Percentiles rank a stretch among this genome's conserved stretches.
These are phyloP conservation scores for Sextonia rubra DNA, from an alignment of 164 flowering plant species.

Conservation along the genomic window DNA sequence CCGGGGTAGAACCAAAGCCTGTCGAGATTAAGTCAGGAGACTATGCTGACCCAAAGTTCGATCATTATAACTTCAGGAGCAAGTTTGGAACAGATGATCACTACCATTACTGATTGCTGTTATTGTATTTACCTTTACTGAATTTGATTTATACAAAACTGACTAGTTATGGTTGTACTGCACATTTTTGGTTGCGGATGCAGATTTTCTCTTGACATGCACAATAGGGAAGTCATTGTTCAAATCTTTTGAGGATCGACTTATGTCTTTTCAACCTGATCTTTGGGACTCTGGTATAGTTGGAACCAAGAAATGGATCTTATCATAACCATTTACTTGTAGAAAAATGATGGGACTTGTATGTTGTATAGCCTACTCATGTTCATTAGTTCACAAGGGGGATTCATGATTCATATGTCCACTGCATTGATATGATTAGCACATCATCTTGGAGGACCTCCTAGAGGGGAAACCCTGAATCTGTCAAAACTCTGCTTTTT, in stretches of 20 bases:
- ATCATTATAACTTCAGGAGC: constrained; percentile 60
- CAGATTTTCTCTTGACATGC: background rate
- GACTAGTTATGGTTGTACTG: background rate
- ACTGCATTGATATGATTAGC: too few species aligned
- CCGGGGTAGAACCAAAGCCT: constrained; percentile 46
- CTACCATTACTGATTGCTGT: constrained; percentile 37
- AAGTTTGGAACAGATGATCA: constrained; percentile 45
- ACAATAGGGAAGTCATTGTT: background rate
- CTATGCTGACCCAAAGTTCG: constrained; percentile 55
- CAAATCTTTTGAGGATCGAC: background rate
- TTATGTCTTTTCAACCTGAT: background rate
- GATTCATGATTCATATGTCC: too few species aligned
- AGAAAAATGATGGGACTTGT: background rate
- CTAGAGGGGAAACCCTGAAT: too few species aligned
- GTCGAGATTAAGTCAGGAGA: constrained; percentile 54
- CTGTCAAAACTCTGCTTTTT: too few species aligned
- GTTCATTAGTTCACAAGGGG: too few species aligned
- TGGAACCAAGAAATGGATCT: background rate
- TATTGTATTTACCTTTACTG: background rate
- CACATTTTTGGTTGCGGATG: background rate
- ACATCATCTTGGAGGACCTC: too few species aligned
- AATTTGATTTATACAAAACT: background rate
- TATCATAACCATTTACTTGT: too few species aligned
- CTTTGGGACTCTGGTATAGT: background rate
- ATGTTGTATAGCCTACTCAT: too few species aligned